Conservation (phyloP, 139 green algal species). For the Tetradesmus obliquus region DNA sequence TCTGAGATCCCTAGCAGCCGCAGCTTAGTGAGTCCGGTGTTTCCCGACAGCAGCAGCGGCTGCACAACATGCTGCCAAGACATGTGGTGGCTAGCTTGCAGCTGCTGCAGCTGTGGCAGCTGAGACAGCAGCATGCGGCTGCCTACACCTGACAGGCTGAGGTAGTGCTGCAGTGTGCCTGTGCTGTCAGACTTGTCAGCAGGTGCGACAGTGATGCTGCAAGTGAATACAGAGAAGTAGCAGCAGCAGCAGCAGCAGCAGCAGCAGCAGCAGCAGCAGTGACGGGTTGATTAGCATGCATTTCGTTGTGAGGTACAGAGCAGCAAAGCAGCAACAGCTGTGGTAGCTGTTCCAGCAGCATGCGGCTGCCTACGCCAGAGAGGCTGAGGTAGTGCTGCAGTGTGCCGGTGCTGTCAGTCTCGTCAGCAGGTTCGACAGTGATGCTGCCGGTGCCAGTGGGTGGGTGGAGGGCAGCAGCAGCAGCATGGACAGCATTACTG, state of each 20-base stretch:
- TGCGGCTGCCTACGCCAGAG: too few relatives aligned
- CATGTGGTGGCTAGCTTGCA: not conserved
- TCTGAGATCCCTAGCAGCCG: not conserved
- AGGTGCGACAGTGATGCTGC: not conserved
- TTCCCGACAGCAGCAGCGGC: not conserved
- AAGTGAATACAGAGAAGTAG: not conserved
- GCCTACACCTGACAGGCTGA: not conserved
- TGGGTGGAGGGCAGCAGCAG: not conserved
- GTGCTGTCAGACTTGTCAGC: not conserved
- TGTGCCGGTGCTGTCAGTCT: not conserved
- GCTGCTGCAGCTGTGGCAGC: not conserved
- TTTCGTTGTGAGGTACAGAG: too few relatives aligned
- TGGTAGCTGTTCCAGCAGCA: too few relatives aligned
- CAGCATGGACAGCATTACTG: not conserved
- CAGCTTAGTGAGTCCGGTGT: slow-evolving; percentile 13
- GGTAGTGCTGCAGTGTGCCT: slow-evolving; percentile 12
- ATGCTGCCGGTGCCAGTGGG: not conserved
- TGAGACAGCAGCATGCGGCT: slow-evolving; percentile 1
- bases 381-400: not conserved
- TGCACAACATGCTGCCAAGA: not conserved
- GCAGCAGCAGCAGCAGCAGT: too few relatives aligned
- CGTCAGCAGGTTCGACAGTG: not conserved
- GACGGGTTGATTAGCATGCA: too few relatives aligned
- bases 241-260: not conserved
- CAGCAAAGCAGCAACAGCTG: too few relatives aligned